Conservation (phyloP, 495 filamentous ascomycete species). For the Arthonia radiata region DNA sequence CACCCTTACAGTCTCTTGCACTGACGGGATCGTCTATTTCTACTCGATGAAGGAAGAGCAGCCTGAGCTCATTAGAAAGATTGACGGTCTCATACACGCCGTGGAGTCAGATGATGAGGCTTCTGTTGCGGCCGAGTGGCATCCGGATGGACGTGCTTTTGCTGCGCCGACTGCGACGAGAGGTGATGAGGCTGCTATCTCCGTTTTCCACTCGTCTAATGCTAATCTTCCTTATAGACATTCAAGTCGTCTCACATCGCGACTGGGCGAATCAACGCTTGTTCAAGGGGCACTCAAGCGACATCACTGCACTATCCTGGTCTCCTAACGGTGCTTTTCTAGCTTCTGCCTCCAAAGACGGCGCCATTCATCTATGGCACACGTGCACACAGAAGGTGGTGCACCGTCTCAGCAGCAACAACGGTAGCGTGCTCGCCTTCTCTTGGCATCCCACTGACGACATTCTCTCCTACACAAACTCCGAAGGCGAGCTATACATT, state of each 20-base stretch:
- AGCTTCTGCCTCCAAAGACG: constrained; percentile 58
- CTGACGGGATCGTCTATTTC: constrained; percentile 66
- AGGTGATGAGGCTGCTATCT: constrained; percentile 2
- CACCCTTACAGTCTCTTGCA: constrained; percentile 57
- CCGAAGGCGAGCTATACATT: constrained; percentile 77
- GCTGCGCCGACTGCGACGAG: constrained; percentile 58
- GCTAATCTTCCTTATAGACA: constrained; percentile 22
- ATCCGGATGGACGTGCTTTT: constrained; percentile 85
- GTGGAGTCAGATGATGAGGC: constrained; percentile 56
- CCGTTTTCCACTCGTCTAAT: neutral
- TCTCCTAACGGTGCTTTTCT: constrained; percentile 82
- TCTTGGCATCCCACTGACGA: constrained; percentile 83
- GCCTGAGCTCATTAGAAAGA: constrained; percentile 51
- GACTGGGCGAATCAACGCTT: constrained; percentile 65
- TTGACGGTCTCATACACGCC: constrained; percentile 63
- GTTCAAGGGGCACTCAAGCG: constrained; percentile 61
- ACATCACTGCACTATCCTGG: constrained; percentile 75
- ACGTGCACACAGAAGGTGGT: constrained; percentile 60
- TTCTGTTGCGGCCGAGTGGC: constrained; percentile 61
- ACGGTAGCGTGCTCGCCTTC: constrained; percentile 52
- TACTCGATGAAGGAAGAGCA: constrained; percentile 65
- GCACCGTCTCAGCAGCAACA: too few species aligned
- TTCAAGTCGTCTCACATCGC: constrained; percentile 61
- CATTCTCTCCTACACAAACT: constrained; percentile 68
- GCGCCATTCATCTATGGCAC: constrained; percentile 70